Percentiles rank a stretch among this genome's conserved stretches.
phyloP scores from a whole-genome alignment of 2,329 filamentous ascomycete genomes.

The Pestalotiopsis sp. region DNA sequence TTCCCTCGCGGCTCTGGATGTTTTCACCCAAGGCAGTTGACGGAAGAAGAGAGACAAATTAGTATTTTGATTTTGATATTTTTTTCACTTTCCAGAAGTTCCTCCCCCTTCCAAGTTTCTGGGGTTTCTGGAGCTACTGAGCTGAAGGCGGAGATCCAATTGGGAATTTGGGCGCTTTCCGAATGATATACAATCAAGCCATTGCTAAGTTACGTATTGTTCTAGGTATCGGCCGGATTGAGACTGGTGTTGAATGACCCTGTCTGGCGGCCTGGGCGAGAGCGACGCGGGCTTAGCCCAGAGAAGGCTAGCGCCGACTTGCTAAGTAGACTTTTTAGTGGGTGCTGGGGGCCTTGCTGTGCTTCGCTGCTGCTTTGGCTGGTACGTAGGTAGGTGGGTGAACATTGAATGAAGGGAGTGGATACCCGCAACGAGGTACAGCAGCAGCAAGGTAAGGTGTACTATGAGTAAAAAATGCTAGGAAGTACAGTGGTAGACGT shows the following conservation, averaged over 20 bases:
- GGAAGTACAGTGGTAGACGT: not conserved
- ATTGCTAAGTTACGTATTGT: constrained; percentile 16
- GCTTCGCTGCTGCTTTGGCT: not conserved
- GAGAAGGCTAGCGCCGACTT: not conserved
- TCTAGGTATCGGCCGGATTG: constrained; percentile 16
- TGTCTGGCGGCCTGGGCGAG: constrained; percentile 12
- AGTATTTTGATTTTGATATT: not conserved
- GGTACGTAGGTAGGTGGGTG: not conserved
- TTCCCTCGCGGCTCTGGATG: not conserved
- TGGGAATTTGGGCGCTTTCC: constrained; percentile 15
- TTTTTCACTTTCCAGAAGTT: not conserved
- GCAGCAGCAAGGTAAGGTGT: not conserved
- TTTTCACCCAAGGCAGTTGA: not conserved
- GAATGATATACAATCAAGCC: constrained; percentile 17
- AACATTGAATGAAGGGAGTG: not conserved
- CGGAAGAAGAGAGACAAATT: not conserved
- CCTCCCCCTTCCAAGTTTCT: constrained; percentile 10
- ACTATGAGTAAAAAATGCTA: not conserved
- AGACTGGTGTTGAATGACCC: constrained; percentile 17
- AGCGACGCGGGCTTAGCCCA: constrained; percentile 8
- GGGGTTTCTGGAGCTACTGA: constrained; percentile 10
- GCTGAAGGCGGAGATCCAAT: constrained; percentile 12
- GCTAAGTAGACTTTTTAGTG: not conserved
- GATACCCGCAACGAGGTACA: not conserved
- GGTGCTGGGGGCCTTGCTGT: not conserved